Evolutionary conservation across 78 protist genomes (phyloP).

Genomic region (Dictyostelium capitatum): DNA sequence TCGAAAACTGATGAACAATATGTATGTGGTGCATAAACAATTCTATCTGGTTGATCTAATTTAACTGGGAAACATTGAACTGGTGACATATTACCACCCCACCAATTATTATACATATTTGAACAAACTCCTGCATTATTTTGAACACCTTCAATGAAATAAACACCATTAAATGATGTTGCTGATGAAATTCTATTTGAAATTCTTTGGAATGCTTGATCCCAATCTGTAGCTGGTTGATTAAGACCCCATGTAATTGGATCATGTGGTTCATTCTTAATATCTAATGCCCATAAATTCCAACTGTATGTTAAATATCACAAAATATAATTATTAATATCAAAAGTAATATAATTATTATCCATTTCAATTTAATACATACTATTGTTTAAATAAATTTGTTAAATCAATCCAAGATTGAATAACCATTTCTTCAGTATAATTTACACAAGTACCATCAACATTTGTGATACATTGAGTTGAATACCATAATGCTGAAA

Average conservation of each 20-base stretch:
- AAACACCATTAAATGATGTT: slow-evolving; percentile 56
- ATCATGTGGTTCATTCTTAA: slow-evolving; percentile 86
- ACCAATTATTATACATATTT: slow-evolving; percentile 60
- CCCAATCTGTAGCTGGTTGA: slow-evolving; percentile 74
- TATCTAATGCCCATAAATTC: slow-evolving; percentile 84
- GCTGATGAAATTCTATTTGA: not conserved
- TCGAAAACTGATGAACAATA: slow-evolving; percentile 78
- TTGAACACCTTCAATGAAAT: slow-evolving; percentile 83
- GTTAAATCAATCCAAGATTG: slow-evolving; percentile 33
- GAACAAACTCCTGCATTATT: slow-evolving; percentile 19
- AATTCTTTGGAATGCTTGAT: slow-evolving; percentile 33
- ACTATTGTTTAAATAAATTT: slow-evolving; percentile 48
- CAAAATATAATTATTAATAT: no score
- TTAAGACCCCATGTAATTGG: slow-evolving; percentile 83
- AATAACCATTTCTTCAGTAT: slow-evolving; percentile 20
- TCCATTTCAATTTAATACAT: not conserved
- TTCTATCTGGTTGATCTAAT: slow-evolving; percentile 14
- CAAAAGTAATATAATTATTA: not conserved
- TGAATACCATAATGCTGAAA: slow-evolving; percentile 56
- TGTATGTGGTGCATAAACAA: slow-evolving; percentile 80
- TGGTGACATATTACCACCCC: slow-evolving; percentile 53
- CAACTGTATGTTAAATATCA: slow-evolving; percentile 7
- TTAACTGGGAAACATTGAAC: slow-evolving; percentile 53
- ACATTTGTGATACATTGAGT: slow-evolving; percentile 35
- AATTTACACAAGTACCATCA: slow-evolving; percentile 32